Evolutionary conservation across 306 rosid species (phyloP).

Genomic region (Quercus cerris): DNA sequence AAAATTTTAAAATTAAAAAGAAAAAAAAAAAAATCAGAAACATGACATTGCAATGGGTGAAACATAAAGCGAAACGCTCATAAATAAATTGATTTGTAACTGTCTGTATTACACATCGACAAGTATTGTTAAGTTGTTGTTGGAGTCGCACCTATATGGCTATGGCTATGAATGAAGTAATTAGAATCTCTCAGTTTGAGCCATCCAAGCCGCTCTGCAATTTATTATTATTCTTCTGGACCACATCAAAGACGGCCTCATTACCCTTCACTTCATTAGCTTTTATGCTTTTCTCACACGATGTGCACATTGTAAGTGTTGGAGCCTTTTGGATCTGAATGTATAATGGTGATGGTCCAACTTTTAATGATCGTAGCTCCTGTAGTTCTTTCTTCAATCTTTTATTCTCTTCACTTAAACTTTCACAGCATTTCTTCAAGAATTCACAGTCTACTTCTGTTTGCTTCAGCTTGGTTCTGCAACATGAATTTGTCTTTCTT

Average conservation of each 20-base stretch:
- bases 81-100: too few relatives aligned
- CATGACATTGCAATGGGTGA: too few relatives aligned
- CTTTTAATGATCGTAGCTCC: conserved; percentile 46
- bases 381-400: conserved; percentile 73
- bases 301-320: conserved; percentile 18
- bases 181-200: not conserved
- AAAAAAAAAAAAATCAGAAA: too few relatives aligned
- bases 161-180: not conserved
- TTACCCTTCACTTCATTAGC: conserved; percentile 8
- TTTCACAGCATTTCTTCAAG: conserved; percentile 68
- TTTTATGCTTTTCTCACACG: conserved; percentile 35
- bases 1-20: too few relatives aligned
- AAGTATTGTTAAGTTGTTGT: not conserved
- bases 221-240: conserved; percentile 10
- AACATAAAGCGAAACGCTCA: too few relatives aligned
- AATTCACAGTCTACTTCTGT: conserved; percentile 71
- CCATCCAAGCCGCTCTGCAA: conserved; percentile 15
- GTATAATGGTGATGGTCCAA: conserved; percentile 29
- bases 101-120: not conserved
- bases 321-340: conserved; percentile 42
- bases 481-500: not conserved
- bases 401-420: conserved; percentile 59
- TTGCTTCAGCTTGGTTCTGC: conserved; percentile 86
- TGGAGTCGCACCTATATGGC: not conserved
- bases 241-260: not conserved